Conservation (phyloP, 495 filamentous ascomycete species). For the Entonaema liquescens region DNA sequence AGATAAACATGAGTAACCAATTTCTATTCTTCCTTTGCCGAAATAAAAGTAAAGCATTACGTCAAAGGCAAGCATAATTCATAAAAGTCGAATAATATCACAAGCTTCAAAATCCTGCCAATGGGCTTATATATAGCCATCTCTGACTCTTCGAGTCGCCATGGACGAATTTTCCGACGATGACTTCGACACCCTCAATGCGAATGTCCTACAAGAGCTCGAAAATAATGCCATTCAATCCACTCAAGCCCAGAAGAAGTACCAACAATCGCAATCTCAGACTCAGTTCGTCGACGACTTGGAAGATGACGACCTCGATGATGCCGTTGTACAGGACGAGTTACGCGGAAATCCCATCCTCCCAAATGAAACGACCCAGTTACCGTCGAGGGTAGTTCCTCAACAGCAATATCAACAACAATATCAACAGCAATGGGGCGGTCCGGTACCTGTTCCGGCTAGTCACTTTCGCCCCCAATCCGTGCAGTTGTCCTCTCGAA, state of each 20-base stretch:
- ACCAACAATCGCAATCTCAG: constrained; percentile 39
- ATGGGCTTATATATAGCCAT: constrained; percentile 43
- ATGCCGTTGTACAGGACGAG: constrained; percentile 42
- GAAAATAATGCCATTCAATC: constrained; percentile 59
- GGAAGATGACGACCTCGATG: constrained; percentile 50
- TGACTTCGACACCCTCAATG: constrained; percentile 57
- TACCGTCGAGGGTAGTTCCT: constrained; percentile 31
- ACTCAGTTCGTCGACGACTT: constrained; percentile 27
- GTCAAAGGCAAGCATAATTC: not conserved
- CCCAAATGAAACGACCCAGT: constrained; percentile 17
- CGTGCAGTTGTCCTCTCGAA: constrained; percentile 12
- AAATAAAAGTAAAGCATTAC: not conserved
- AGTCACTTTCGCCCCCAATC: constrained; percentile 31
- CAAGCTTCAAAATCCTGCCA: not conserved
- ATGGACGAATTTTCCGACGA: constrained; percentile 63
- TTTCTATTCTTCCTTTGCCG: not conserved
- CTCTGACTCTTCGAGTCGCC: constrained; percentile 42
- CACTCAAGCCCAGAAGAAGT: constrained; percentile 53
- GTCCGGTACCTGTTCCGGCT: constrained; percentile 28
- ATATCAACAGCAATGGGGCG: constrained; percentile 26
- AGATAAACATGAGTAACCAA: not conserved
- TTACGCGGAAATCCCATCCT: constrained; percentile 14
- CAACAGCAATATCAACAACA: constrained; percentile 19
- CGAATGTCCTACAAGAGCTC: constrained; percentile 53
- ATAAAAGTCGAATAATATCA: not conserved